Evolutionary conservation across 2,329 filamentous ascomycete species (phyloP), one percentile per base, ranked within the genome.

Genomic region (Thielaviopsis musarum): DNA sequence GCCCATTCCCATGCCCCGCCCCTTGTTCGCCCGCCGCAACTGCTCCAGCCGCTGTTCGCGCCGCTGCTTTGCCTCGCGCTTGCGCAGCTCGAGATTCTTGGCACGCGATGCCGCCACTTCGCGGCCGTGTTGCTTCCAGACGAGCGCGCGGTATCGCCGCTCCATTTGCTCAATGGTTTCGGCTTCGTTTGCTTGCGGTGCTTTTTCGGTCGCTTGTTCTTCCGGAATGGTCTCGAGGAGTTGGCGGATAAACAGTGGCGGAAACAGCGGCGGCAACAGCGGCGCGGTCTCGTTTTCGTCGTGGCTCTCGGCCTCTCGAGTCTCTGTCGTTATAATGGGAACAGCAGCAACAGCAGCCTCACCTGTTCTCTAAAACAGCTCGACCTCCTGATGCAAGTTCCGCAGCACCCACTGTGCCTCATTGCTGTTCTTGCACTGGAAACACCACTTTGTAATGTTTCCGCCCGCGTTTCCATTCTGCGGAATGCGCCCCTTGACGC

Each of bases 381-480:
- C 57, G 19, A 81, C 78, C 68, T 81, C 78, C 64, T 80, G 77
- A 54, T 80, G 78, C 26, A 83, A 74, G 59, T 81, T 71, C 17
- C 75, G 71, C 65, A 78, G 74, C 56, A 82, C 78, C 76, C 77
- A 81, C 63, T 70, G 70, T 19, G 80, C 79, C 69, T 81, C 76
- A 21, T 71, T 69, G 12, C 73, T 74, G 51, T 72, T 80, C 53
- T 72, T 72, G 63, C 78, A 81, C 69, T 82, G 79, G 69, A 83
- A 82, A 64, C 80, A 83, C 80, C 80, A 83, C 70, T 82, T 82
- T 65, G 76, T 80, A 59, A 83, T 77, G 62, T 74, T 77, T 22
- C 80, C 79, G 9, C 73, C 73, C 5, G 77, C 73, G 24, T 73
- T 74, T 6, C 79, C 79, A 22, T 72, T 76, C 56, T 74, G 73